phyloP scores from a whole-genome alignment of 2,329 filamentous ascomycete species.

The Phyllosticta ampelicida region DNA sequence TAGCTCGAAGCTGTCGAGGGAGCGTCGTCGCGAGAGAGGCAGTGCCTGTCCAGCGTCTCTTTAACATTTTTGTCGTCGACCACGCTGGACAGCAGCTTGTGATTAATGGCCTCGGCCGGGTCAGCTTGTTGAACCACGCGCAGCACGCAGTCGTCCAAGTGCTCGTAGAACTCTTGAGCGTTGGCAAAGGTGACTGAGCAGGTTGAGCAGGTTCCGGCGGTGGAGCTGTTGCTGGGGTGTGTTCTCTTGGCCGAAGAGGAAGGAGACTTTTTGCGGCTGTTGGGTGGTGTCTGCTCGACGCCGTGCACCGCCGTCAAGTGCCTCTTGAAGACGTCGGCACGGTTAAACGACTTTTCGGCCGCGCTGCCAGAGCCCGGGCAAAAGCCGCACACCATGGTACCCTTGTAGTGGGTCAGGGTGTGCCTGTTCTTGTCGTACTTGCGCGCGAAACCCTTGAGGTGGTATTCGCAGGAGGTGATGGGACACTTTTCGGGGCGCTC shows the following conservation, averaged over 20 bases:
- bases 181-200: conserved; percentile 75
- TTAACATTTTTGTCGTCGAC: conserved; percentile 30
- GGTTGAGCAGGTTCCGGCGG: conserved; percentile 82
- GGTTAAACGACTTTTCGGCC: conserved; percentile 90
- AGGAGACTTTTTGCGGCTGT: conserved; percentile 65
- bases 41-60: conserved; percentile 29
- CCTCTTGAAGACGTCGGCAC: conserved; percentile 90
- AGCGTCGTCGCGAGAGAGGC: conserved; percentile 18
- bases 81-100: conserved; percentile 30
- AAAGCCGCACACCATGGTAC: conserved; percentile 93
- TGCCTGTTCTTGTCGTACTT: conserved; percentile 97
- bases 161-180: conserved; percentile 95
- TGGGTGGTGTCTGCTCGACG: conserved; percentile 86
- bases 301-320: conserved; percentile 84
- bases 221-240: conserved; percentile 56
- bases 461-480: conserved; percentile 83
- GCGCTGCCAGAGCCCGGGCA: conserved; percentile 81
- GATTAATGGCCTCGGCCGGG: conserved; percentile 33
- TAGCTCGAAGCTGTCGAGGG: conserved; percentile 58
- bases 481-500: conserved; percentile 92
- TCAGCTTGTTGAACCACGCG: conserved; percentile 44
- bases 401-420: conserved; percentile 91
- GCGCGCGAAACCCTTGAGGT: conserved; percentile 81
- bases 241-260: conserved; percentile 47
- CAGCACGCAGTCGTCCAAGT: conserved; percentile 59